phyloP scores from a whole-genome alignment of 768 basidiomycete species.

The Macrolepiota albuminosa region DNA sequence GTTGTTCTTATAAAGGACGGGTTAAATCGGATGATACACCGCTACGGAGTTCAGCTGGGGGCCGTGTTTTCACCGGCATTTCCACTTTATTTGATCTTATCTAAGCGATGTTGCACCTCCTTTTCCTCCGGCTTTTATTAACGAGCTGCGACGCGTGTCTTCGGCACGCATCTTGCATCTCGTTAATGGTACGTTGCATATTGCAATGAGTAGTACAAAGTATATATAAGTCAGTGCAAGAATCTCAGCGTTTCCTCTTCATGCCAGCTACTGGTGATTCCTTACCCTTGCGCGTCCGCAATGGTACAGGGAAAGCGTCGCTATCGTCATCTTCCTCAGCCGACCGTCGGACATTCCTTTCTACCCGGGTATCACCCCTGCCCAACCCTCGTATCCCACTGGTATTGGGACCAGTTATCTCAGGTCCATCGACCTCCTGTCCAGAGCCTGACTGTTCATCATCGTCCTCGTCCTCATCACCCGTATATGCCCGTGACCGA shows the following conservation, averaged over 20 bases:
- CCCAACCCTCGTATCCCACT: constrained; percentile 54
- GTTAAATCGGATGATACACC: constrained; percentile 20
- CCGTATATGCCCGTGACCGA: constrained; percentile 52
- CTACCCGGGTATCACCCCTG: constrained; percentile 20
- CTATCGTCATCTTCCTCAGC: constrained; percentile 66
- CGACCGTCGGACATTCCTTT: constrained; percentile 20
- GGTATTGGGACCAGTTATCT: constrained; percentile 53
- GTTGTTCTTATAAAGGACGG: constrained; percentile 8
- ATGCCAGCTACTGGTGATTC: constrained; percentile 44
- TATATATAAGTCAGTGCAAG: constrained; percentile 14
- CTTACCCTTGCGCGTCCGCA: constrained; percentile 65
- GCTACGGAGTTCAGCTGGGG: constrained; percentile 9
- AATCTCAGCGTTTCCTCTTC: constrained; percentile 63
- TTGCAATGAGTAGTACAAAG: neutral
- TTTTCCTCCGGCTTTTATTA: neutral
- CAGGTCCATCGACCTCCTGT: constrained; percentile 43
- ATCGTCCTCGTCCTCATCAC: constrained; percentile 46
- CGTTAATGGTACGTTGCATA: neutral
- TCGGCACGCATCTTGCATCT: too few species aligned
- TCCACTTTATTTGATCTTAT: constrained; percentile 16
- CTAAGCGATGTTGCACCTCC: constrained; percentile 10
- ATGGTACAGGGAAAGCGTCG: constrained; percentile 66
- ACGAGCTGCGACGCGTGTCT: too few species aligned
- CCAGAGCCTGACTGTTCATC: constrained; percentile 47
- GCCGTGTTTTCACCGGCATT: constrained; percentile 14